Base-by-base conservation (phyloP, 2,329 filamentous ascomycete genomes). In the Pseudovirgaria hyperparasitica region DNA sequence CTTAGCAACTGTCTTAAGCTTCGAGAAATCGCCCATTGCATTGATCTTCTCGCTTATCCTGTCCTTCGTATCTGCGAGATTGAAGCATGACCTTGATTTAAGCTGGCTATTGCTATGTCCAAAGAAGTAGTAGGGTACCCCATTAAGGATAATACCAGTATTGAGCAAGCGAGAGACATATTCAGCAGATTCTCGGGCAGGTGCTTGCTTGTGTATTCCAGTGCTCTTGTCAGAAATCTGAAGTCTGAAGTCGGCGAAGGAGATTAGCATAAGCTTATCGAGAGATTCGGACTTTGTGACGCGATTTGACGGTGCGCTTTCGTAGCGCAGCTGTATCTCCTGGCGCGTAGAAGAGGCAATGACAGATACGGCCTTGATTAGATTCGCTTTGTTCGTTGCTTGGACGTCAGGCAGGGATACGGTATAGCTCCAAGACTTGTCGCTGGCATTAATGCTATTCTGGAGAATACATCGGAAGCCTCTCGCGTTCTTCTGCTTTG, bases 91-190 rank as follows among this genome's bases (percentile, higher is more conserved):
- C 14, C 50, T 43, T 2, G 54, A 58, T 34, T 58, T 58, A 9
- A 60, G 42, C 37, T 61, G 57, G 29, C 53, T 58, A 28, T 58
- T 59, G 35, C 55, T 58, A 37, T 61, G 58, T 1, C 55, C 55
- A 26, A 50, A 60, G 36, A 60, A 60, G 31, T 57, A 42, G 36
- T 60, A 60, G 2, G 41, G 36, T 1, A 43, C 31, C 2, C 48
- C 50, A 25, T 60, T 52, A 16, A 59, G 29, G 2, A 18, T 32
- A 18, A 60, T 37, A 15, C 55, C 57, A 1, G 39, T 26, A 5
- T 39, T 35, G 11, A 60, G 46, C 5, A 60, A 28, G n/a, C 43
- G 35, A 13, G 46, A 41, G 14, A 46, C 40, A 30, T 55, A 60
- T 16, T 56, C 52, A 5, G 45, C 42, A 15, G 48, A 51, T 30